A percentile compares a stretch with the other conserved stretches of the same genome.
phyloP scores from a whole-genome alignment of 257 asterid genomes.

The Nicotiana tabacum region DNA sequence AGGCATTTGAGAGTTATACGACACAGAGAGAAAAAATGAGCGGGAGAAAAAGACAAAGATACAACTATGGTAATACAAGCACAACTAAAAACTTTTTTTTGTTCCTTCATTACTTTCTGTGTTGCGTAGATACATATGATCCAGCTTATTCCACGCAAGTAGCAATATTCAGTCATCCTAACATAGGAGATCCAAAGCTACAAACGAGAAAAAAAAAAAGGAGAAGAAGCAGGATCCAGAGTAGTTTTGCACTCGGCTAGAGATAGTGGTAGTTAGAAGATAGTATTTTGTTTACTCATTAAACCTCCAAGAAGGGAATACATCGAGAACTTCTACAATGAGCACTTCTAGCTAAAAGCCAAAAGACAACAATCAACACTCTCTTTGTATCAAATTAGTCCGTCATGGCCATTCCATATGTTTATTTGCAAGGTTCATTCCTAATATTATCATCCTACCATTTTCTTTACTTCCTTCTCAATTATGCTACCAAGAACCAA shows the following conservation, averaged over 20 bases:
- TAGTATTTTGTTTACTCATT: neutral
- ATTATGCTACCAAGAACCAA: neutral
- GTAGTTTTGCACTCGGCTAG: neutral
- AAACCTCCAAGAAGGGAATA: neutral
- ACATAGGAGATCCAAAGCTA: neutral
- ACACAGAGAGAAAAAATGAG: neutral
- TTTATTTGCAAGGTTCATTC: neutral
- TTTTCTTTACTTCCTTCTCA: neutral
- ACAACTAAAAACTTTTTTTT: neutral
- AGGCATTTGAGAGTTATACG: neutral
- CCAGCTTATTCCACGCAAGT: neutral
- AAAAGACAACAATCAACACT: neutral
- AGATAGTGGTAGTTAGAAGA: neutral
- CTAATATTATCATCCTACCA: neutral
- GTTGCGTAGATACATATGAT: neutral
- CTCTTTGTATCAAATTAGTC: neutral
- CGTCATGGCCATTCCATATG: neutral
- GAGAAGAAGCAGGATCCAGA: too few species aligned
- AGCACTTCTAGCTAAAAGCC: neutral
- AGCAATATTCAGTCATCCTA: neutral
- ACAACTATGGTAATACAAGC: neutral
- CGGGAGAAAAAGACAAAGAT: neutral
- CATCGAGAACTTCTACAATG: neutral
- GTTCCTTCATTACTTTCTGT: neutral
- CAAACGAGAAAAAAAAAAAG: neutral